Conservation (phyloP, 495 filamentous ascomycete species). For the Podospora conica region DNA sequence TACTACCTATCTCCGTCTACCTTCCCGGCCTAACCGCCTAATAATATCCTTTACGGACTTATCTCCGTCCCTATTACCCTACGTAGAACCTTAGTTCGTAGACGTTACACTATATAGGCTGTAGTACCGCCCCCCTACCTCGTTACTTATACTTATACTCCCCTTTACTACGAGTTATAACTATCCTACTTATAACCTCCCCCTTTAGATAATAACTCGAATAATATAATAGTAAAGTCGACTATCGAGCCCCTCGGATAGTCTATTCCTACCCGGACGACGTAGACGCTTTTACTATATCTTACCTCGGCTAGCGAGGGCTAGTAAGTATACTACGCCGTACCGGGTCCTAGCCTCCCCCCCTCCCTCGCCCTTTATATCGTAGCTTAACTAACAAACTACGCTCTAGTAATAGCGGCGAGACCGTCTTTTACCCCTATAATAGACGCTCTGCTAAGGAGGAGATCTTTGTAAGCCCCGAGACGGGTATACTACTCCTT, state of each 20-base stretch:
- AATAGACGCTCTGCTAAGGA: constrained; percentile 53
- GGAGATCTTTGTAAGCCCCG: constrained; percentile 61
- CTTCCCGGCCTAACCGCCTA: neutral
- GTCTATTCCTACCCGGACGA: constrained; percentile 60
- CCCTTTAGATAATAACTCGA: constrained; percentile 73
- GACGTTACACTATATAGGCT: neutral
- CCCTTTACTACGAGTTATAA: neutral
- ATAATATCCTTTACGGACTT: neutral
- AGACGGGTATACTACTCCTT: constrained; percentile 76
- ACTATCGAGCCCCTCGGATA: constrained; percentile 5
- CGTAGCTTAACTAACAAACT: neutral
- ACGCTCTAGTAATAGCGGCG: constrained; percentile 56
- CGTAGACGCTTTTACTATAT: constrained; percentile 89
- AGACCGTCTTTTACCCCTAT: constrained; percentile 88
- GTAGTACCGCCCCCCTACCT: neutral
- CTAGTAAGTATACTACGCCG: neutral
- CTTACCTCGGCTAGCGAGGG: constrained; percentile 58
- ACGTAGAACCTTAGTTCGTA: neutral
- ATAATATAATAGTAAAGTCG: constrained; percentile 52
- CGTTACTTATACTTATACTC: neutral
- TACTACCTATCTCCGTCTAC: neutral
- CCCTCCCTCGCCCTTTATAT: neutral
- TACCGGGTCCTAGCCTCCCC: neutral
- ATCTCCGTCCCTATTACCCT: neutral
- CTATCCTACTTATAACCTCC: neutral